These are phyloP conservation scores for Sporothrix curviconia DNA, from an alignment of 2,329 filamentous ascomycete genomes.

Conservation along the genomic window DNA sequence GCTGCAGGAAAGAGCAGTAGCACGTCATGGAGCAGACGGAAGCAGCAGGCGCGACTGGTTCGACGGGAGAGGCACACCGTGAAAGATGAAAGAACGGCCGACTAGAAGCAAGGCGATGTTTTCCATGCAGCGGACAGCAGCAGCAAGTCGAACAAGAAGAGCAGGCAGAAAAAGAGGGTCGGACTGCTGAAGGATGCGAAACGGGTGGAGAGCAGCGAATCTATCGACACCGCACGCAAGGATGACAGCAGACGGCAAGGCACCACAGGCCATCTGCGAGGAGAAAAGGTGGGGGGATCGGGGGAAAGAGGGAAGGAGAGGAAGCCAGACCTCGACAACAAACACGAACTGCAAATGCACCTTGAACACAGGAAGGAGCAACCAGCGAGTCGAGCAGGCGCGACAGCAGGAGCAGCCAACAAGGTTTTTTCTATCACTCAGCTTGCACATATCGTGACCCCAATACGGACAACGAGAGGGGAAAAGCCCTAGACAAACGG, in stretches of 20 bases:
- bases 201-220: neutral
- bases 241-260: slow-evolving; percentile 6
- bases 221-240: neutral
- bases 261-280: neutral
- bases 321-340: too few species aligned
- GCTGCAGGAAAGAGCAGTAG: slow-evolving; percentile 3
- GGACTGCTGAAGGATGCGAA: neutral
- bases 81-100: neutral
- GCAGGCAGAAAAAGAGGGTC: slow-evolving; percentile 5
- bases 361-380: neutral
- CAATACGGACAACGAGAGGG: too few species aligned
- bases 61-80: neutral
- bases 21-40: neutral
- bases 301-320: neutral
- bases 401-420: too few species aligned
- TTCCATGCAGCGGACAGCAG: neutral
- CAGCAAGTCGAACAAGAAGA: neutral
- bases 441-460: too few species aligned
- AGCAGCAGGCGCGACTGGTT: neutral
- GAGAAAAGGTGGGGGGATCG: slow-evolving; percentile 4
- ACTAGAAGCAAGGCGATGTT: neutral
- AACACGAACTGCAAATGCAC: neutral
- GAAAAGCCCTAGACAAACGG: too few species aligned
- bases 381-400: slow-evolving; percentile 1
- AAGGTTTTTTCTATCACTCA: too few species aligned